Percentiles rank a stretch among this genome's conserved stretches.
phyloP scores from a whole-genome alignment of 2,329 filamentous ascomycete genomes.

The Coniella vitis region DNA sequence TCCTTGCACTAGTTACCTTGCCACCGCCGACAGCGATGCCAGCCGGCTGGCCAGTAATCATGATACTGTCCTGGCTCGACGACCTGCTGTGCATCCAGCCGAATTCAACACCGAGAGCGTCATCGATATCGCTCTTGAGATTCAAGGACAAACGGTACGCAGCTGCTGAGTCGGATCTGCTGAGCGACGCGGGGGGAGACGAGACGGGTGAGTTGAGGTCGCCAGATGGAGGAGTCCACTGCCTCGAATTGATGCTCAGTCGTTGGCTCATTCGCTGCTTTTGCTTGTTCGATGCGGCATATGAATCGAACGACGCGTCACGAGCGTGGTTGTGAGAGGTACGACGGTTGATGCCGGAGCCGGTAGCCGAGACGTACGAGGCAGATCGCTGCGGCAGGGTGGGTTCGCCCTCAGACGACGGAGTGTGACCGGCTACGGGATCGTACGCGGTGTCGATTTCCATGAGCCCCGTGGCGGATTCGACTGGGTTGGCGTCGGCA shows the following conservation, averaged over 20 bases:
- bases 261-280: constrained; percentile 3
- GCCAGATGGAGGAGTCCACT: background rate
- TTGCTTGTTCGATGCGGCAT: constrained; percentile 11
- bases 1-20: constrained; percentile 16
- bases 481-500: constrained; percentile 5
- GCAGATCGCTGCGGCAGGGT: constrained; percentile 3
- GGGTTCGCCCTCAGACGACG: background rate
- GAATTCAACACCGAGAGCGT: constrained; percentile 27
- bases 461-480: constrained; percentile 13
- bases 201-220: background rate
- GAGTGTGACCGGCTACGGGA: background rate
- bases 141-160: constrained; percentile 11
- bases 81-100: constrained; percentile 22
- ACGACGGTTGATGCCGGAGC: constrained; percentile 7
- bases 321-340: constrained; percentile 23
- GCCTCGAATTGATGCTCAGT: constrained; percentile 5
- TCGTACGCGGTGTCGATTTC: constrained; percentile 8
- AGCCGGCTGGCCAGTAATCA: constrained; percentile 15
- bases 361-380: constrained; percentile 10
- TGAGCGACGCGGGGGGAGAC: constrained; percentile 9
- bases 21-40: constrained; percentile 20
- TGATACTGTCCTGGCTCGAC: constrained; percentile 22
- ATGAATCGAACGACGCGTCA: constrained; percentile 24
- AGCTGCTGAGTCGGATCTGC: constrained; percentile 1
- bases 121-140: constrained; percentile 24